Evolutionary conservation across 495 filamentous ascomycete genomes (phyloP).

Genomic region (Daldinia grandis): DNA sequence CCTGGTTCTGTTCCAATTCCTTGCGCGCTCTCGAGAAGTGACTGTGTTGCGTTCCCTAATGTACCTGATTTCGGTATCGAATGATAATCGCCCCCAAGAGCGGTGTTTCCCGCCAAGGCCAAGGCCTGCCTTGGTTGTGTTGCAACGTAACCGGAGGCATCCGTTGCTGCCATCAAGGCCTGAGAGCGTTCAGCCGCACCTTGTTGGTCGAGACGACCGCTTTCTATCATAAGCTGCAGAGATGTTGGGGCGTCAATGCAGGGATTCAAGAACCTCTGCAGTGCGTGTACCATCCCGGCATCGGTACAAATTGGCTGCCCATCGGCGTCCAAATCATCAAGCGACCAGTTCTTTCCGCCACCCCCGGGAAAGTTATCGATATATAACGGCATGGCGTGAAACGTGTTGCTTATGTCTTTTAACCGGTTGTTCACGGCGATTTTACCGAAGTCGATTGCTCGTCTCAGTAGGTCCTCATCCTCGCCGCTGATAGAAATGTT

Average conservation of each 20-base stretch:
- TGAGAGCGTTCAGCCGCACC: constrained; percentile 47
- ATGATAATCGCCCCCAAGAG: constrained; percentile 46
- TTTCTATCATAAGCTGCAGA: constrained; percentile 49
- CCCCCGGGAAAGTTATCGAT: constrained; percentile 66
- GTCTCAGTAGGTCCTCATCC: constrained; percentile 67
- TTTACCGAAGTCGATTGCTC: constrained; percentile 70
- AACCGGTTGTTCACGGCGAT: constrained; percentile 63
- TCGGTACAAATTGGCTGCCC: constrained; percentile 52
- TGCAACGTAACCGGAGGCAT: constrained; percentile 12
- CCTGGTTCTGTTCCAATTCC: background rate
- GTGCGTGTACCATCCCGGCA: constrained; percentile 48
- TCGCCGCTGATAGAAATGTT: constrained; percentile 59
- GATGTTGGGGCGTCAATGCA: constrained; percentile 49
- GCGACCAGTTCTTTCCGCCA: constrained; percentile 68
- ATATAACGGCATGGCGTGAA: constrained; percentile 82
- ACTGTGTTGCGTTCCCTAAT: constrained; percentile 21
- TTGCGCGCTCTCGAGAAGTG: constrained; percentile 1
- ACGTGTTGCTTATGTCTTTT: constrained; percentile 70
- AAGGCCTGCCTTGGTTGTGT: constrained; percentile 17
- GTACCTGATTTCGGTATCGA: constrained; percentile 35
- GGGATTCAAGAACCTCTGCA: constrained; percentile 52
- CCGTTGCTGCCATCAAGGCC: constrained; percentile 33
- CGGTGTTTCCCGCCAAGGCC: constrained; percentile 52
- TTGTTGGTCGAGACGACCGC: constrained; percentile 47
- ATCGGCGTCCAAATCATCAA: constrained; percentile 54